A percentile compares a stretch with the other conserved stretches of the same genome.
Evolutionary conservation across 2,329 filamentous ascomycete genomes (phyloP).

Genomic region (Cladobotryum mycophilum): DNA sequence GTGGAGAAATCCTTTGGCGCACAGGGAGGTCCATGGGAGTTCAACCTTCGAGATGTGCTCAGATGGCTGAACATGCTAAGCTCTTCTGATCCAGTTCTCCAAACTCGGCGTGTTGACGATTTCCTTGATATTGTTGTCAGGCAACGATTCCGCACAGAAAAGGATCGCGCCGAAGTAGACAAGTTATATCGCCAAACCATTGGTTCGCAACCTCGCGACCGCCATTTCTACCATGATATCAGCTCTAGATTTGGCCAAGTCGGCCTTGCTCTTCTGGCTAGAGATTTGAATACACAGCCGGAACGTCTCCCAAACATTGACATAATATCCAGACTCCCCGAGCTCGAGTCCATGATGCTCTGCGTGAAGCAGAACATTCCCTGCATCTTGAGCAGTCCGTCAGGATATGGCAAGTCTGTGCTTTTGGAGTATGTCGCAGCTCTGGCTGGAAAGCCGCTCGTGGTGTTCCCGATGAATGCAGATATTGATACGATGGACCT

Average conservation of each 20-base stretch:
- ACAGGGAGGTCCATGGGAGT: conserved; percentile 82
- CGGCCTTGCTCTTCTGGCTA: conserved; percentile 64
- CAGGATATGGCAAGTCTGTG: conserved; percentile 80
- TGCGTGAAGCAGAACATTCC: conserved; percentile 84
- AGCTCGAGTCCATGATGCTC: conserved; percentile 80
- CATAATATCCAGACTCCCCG: conserved; percentile 52
- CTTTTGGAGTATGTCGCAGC: conserved; percentile 77
- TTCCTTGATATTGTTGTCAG: conserved; percentile 77
- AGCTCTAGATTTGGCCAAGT: conserved; percentile 65
- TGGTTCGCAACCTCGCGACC: conserved; percentile 41
- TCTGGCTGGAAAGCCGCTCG: conserved; percentile 65
- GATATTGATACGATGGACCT: conserved; percentile 97
- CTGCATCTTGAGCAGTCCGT: conserved; percentile 78
- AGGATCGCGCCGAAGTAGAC: conserved; percentile 61
- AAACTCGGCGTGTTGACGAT: conserved; percentile 56
- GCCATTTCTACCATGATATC: conserved; percentile 67
- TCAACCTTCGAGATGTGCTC: conserved; percentile 85
- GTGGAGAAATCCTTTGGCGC: conserved; percentile 52
- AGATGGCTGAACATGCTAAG: conserved; percentile 70
- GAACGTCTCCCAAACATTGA: conserved; percentile 46
- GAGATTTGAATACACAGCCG: conserved; percentile 51
- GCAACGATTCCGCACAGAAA: conserved; percentile 74
- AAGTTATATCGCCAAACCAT: conserved; percentile 63
- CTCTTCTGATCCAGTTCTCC: conserved; percentile 51
- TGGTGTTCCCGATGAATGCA: conserved; percentile 84